phyloP scores from a whole-genome alignment of 2,329 filamentous ascomycete species.

The Alternaria alternata region DNA sequence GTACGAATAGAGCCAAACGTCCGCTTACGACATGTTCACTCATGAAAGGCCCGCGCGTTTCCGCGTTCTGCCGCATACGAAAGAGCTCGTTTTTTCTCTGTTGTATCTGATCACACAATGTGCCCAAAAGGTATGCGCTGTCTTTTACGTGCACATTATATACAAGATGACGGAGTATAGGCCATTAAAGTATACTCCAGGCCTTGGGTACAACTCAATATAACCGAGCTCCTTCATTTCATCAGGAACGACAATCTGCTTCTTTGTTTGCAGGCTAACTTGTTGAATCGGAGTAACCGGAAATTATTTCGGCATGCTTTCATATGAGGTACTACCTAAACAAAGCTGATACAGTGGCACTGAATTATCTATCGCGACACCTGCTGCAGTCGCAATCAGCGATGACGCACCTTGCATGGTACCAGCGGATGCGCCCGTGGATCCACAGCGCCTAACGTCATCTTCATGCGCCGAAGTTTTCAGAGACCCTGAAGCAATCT shows the following conservation, averaged over 20 bases:
- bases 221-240: background rate
- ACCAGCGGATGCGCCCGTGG: background rate
- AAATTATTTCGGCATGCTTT: background rate
- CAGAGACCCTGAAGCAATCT: background rate
- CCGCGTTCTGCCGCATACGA: too few relatives aligned
- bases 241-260: background rate
- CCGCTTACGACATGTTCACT: background rate
- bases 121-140: too few relatives aligned
- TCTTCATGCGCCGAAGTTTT: constrained; percentile 1
- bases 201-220: too few relatives aligned
- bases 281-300: background rate
- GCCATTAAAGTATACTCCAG: too few relatives aligned
- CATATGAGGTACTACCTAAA: background rate
- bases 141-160: too few relatives aligned
- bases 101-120: too few relatives aligned
- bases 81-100: too few relatives aligned
- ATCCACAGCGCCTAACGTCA: constrained; percentile 10
- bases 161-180: too few relatives aligned
- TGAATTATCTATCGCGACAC: background rate
- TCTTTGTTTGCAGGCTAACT: background rate
- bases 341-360: background rate
- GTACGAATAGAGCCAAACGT: background rate
- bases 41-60: background rate
- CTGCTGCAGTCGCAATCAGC: background rate
- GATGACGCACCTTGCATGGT: constrained; percentile 15